Conservation (phyloP, 441 rosid genomes). For the Bruguiera hainesii region DNA sequence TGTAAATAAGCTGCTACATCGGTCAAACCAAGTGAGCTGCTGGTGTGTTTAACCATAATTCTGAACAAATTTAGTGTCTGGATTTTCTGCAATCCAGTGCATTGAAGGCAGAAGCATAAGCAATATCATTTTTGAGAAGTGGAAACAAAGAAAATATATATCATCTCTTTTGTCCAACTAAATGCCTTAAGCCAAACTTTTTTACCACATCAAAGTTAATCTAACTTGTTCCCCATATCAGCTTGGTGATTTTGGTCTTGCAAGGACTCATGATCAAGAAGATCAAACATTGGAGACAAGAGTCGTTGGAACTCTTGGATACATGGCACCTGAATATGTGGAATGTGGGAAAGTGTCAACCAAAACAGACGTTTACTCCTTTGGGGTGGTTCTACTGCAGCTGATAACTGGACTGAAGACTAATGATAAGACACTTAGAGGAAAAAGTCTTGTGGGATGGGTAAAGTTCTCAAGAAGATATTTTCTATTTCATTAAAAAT, state of each 20-base stretch:
- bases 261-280: conserved; percentile 56
- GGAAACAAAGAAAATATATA: not conserved
- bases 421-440: conserved; percentile 48
- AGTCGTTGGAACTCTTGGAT: conserved; percentile 71
- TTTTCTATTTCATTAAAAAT: not conserved
- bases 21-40: too few relatives aligned
- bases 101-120: not conserved
- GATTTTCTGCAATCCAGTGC: not conserved
- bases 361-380: conserved; percentile 69
- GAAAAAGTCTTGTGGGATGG: conserved; percentile 65
- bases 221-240: conserved; percentile 37
- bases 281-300: conserved; percentile 60
- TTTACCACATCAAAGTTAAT: conserved; percentile 46
- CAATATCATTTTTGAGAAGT: not conserved
- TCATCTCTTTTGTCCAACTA: not conserved
- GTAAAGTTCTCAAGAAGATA: conserved; percentile 21
- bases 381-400: conserved; percentile 64
- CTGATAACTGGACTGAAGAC: conserved; percentile 56
- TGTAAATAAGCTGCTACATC: too few relatives aligned
- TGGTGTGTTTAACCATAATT: not conserved
- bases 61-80: not conserved
- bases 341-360: conserved; percentile 66
- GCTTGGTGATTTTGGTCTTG: conserved; percentile 79
- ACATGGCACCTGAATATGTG: conserved; percentile 70
- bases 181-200: conserved; percentile 42